phyloP scores from a whole-genome alignment of 768 basidiomycete species.

The Suillus subaureus region DNA sequence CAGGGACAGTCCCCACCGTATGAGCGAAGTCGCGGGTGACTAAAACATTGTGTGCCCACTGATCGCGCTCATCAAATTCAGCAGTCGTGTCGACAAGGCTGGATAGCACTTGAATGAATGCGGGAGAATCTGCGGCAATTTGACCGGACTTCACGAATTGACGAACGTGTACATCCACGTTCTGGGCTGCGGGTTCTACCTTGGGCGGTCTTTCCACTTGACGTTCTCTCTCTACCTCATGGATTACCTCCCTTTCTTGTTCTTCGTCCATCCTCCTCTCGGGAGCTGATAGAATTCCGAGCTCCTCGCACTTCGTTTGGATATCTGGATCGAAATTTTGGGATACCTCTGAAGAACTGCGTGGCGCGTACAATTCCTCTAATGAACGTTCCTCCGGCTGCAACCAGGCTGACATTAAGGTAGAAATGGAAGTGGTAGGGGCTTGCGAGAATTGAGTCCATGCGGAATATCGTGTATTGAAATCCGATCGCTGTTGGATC shows the following conservation, averaged over 20 bases:
- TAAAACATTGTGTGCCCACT: conserved; percentile 23
- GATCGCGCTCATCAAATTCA: conserved; percentile 20
- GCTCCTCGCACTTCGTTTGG: conserved; percentile 18
- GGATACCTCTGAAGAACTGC: neutral
- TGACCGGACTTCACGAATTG: conserved; percentile 33
- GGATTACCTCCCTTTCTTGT: conserved; percentile 50
- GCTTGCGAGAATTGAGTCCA: conserved; percentile 19
- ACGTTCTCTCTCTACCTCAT: conserved; percentile 47
- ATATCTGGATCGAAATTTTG: conserved; percentile 10
- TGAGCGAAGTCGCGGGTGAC: conserved; percentile 21
- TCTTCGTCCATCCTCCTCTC: conserved; percentile 44
- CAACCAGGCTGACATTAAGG: conserved; percentile 35
- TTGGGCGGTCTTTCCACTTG: conserved; percentile 40
- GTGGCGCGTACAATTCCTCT: conserved; percentile 35
- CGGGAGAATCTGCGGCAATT: conserved; percentile 17
- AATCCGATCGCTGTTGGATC: conserved; percentile 39
- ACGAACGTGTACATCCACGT: conserved; percentile 22
- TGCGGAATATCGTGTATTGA: conserved; percentile 17
- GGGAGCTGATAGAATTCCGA: conserved; percentile 19
- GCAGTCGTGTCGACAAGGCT: conserved; percentile 16
- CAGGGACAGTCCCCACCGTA: conserved; percentile 8
- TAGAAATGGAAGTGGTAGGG: neutral
- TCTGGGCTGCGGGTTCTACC: conserved; percentile 25
- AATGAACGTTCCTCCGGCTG: conserved; percentile 43
- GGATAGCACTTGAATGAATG: conserved; percentile 23